Evolutionary conservation across 2,329 filamentous ascomycete species (phyloP), one percentile per base, ranked within the genome.

Genomic region (Acephala macrosclerotiorum): DNA sequence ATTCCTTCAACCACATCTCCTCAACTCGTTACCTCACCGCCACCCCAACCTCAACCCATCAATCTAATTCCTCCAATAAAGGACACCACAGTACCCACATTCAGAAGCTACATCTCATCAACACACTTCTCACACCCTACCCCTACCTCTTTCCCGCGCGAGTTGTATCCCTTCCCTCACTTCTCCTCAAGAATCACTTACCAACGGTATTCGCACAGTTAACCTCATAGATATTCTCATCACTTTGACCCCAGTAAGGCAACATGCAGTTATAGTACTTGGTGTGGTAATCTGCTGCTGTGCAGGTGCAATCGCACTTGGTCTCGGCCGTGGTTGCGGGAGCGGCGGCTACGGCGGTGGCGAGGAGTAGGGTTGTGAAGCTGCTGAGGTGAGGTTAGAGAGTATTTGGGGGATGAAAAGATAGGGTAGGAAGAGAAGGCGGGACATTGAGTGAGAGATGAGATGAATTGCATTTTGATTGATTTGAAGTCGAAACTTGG

Each of bases 251-350:
- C 49, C 22, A 53, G 49, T 53, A 53, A 16, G 49, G 49, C 3
- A 53, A 14, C 25, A 53, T 33, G 25, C 49, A 53, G 49, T 53
- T 18, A 8, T 26, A 26, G 25, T 33, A 53, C 49, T 53, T 33
- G 49, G 49, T 53, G 22, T 53, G 49, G 25, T 53, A 53, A 29
- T 26, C 25, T 12, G 25, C 49, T 53, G 22, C 25, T 9, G 22
- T 33, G 49, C 49, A 53, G 12, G 49, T 53, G 49, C 49, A 53
- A 25, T 53, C 49, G 25, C 49, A 25, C 49, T 53, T 53, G 22
- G 6, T 6, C 16, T 53, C 49, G 12, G 25, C 22, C 14, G 1
- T 53, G 49, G 49, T 14, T 5, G 49, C 49, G 3, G 49, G 49
- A 5, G 49, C 49, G 12, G 49, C 49, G 49, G 49, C 22, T 16